Evolutionary conservation across 345 rosid species (phyloP).

Genomic region (Eucalyptus curtisii): DNA sequence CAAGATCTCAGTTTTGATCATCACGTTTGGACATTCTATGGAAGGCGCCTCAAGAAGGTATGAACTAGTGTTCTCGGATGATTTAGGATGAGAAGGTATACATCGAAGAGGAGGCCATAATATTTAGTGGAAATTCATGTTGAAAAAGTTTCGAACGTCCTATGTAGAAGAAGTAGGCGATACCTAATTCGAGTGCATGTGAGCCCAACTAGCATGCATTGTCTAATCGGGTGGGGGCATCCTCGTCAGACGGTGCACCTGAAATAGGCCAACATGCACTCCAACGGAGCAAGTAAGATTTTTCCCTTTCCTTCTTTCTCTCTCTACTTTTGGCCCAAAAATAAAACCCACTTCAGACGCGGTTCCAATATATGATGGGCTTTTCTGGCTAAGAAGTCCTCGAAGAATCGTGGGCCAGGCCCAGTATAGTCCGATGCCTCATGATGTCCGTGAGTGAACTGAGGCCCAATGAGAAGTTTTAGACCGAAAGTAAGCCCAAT

Average conservation of each 20-base stretch:
- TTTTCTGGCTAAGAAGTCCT: not conserved
- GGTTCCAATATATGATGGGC: not conserved
- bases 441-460: not conserved
- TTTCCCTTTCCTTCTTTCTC: not conserved
- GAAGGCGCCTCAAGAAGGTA: not conserved
- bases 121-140: not conserved
- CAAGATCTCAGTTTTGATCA: not conserved
- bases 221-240: not conserved
- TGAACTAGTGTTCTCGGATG: not conserved
- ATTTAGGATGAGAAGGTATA: not conserved
- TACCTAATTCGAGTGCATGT: not conserved
- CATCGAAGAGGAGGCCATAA: not conserved
- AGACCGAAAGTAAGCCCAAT: not conserved
- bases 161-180: not conserved
- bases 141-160: not conserved
- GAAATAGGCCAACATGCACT: not conserved
- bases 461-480: not conserved
- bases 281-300: not conserved
- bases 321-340: not conserved
- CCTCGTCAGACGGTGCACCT: not conserved
- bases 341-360: not conserved
- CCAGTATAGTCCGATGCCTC: not conserved
- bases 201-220: not conserved
- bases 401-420: not conserved
- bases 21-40: not conserved